Base-by-base conservation (phyloP, 2,329 filamentous ascomycete species). In the Lasiodiplodia hormozganensis region DNA sequence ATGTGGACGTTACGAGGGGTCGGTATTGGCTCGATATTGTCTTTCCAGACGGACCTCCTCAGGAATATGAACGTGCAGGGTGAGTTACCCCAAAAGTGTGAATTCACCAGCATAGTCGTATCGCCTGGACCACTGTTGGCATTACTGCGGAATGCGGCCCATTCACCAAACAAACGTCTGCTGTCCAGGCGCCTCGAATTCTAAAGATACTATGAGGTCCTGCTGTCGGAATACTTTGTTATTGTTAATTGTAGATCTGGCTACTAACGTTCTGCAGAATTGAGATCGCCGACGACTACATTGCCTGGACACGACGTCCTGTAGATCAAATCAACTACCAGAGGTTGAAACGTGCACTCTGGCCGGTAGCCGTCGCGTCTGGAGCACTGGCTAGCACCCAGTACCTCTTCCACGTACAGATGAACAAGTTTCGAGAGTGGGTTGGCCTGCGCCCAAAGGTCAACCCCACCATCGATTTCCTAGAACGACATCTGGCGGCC, bases 11-110 rank as follows among this genome's bases (percentile, higher is more conserved):
- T 8, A 79, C 77, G 54, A 74, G 81, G 18, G 80, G 82, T n/a
- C 79, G 76, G 28, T 77, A 75, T 62, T 85, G 83, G 84, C 74
- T 86, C 5, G 83, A 86, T 60, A 76, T 85, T 21, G 77, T 76
- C 18, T 85, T 84, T 58, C 85, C 84, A 1, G 78, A 82, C 54
- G 81, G 81, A 4, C 83, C 83, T 49, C 84, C 84, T 1, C 74
- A 77, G 70, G 83, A 85, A 69, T 86, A 82, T 68, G 82, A 82
- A 69, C 79, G 81, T 3, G 80, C 78, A 23, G 85, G 85, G 74
- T 73, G 43, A 71, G 71, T 69, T n/a, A 12, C 54, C 40, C 49
- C 18, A 16, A 10, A n/a, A 2, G n/a, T 11, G 43, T 47, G 2
- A 10, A 21, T 21, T 21, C 10, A 10, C 14, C 11, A 10, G 21